phyloP scores from a whole-genome alignment of 805 yeast species.

The Ogataea nitratoaversa region DNA sequence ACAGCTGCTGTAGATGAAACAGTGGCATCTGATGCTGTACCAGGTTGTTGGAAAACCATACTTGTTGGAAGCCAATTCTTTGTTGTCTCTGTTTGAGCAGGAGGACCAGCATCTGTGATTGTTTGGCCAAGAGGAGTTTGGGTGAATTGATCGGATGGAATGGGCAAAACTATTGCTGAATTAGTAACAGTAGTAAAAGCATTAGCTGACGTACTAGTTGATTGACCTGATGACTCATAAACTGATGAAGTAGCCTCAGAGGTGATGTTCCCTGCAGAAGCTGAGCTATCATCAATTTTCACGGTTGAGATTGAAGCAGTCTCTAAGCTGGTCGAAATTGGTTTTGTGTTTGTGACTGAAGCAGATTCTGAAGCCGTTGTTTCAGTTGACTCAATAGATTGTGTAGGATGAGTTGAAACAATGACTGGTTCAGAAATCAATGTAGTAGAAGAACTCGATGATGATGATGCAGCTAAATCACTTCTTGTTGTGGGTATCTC shows the following conservation, averaged over 20 bases:
- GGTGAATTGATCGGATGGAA: background rate
- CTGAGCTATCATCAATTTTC: background rate
- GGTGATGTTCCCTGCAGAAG: background rate
- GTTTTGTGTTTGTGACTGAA: too few species aligned
- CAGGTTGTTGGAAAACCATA: conserved; percentile 32
- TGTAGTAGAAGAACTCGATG: background rate
- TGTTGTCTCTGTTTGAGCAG: conserved; percentile 12
- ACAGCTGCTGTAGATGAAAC: conserved; percentile 28
- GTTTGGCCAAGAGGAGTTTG: background rate
- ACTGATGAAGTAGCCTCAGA: background rate
- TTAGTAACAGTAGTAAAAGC: background rate
- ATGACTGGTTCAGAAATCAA: background rate
- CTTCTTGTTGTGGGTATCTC: conserved; percentile 1
- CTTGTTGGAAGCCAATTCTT: conserved; percentile 43
- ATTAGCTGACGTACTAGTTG: conserved; percentile 1
- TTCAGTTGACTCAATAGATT: background rate
- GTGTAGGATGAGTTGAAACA: background rate
- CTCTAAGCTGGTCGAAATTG: too few species aligned
- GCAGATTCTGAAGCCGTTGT: background rate
- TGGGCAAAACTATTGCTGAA: background rate
- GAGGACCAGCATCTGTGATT: background rate
- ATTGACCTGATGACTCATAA: too few species aligned
- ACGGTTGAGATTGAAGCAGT: too few species aligned
- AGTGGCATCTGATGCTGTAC: conserved; percentile 24
- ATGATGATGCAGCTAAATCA: background rate